Conservation (phyloP, 306 rosid genomes). For the Rubus idaeus region DNA sequence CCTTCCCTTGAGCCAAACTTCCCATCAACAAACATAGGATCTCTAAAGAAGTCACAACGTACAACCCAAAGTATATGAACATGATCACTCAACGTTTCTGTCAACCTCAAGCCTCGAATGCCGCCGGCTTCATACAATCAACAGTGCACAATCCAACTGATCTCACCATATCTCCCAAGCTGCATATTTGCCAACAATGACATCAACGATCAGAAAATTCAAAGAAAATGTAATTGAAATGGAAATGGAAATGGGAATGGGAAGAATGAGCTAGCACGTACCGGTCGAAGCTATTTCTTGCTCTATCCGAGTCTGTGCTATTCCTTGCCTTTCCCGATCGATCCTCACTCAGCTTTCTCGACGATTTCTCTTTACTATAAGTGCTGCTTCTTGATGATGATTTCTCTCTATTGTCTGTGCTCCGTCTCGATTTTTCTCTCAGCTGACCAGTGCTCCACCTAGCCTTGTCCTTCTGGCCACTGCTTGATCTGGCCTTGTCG, state of each 20-base stretch:
- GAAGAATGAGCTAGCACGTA: constrained; percentile 10
- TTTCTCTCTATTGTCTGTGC: constrained; percentile 50
- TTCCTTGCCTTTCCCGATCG: constrained; percentile 42
- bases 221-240: constrained; percentile 1
- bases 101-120: constrained; percentile 44
- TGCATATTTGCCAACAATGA: constrained; percentile 24
- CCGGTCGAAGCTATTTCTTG: constrained; percentile 74
- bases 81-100: constrained; percentile 6
- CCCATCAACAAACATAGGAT: constrained; percentile 29
- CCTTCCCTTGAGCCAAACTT: constrained; percentile 16
- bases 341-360: constrained; percentile 46
- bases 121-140: constrained; percentile 58
- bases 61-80: not conserved
- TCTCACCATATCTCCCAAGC: constrained; percentile 73
- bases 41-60: constrained; percentile 28
- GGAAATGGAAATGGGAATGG: too few species aligned
- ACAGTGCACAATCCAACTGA: constrained; percentile 67
- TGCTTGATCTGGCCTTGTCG: constrained; percentile 44
- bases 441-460: constrained; percentile 41
- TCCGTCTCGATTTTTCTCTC: constrained; percentile 44
- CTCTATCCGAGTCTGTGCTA: constrained; percentile 58
- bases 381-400: constrained; percentile 38
- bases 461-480: constrained; percentile 36
- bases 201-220: constrained; percentile 14
- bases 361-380: constrained; percentile 48